Evolutionary conservation across 129 eudicot species (phyloP).

Genomic region (Artemisia argyi): DNA sequence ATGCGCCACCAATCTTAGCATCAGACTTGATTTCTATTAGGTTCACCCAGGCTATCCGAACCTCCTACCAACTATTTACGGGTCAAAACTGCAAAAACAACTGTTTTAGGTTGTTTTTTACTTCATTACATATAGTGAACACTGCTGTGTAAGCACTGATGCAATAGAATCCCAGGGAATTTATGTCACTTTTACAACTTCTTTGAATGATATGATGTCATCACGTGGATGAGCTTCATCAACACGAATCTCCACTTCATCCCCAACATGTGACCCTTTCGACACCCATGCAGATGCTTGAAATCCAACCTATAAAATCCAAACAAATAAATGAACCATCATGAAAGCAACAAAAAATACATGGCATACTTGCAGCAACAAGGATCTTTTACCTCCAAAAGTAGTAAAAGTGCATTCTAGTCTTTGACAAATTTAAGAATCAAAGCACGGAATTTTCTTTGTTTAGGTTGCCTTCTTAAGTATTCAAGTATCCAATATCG

Average conservation of each 20-base stretch:
- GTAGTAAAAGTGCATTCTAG: slow-evolving; percentile 65
- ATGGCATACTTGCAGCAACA: background rate
- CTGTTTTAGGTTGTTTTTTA: too few species aligned
- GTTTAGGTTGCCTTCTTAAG: slow-evolving; percentile 83
- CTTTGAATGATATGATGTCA: too few species aligned
- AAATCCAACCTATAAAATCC: slow-evolving; percentile 61
- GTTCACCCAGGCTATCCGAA: too few species aligned
- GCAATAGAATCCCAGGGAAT: too few species aligned
- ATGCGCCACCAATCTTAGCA: too few species aligned
- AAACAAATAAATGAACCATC: background rate
- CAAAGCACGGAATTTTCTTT: slow-evolving; percentile 64
- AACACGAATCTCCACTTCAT: slow-evolving; percentile 57
- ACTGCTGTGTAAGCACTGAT: too few species aligned
- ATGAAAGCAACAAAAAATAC: background rate
- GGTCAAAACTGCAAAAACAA: too few species aligned
- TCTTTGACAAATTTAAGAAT: slow-evolving; percentile 84
- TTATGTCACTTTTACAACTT: too few species aligned
- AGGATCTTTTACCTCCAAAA: slow-evolving; percentile 58
- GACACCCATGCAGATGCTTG: slow-evolving; percentile 79
- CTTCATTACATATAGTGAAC: too few species aligned
- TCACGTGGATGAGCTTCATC: too few species aligned
- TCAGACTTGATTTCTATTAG: too few species aligned
- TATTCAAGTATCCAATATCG: slow-evolving; percentile 91
- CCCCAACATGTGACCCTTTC: slow-evolving; percentile 71
- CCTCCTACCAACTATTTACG: too few species aligned